These are phyloP conservation scores for Solanum pennellii DNA, from an alignment of 257 asterid genomes.

Conservation along the genomic window DNA sequence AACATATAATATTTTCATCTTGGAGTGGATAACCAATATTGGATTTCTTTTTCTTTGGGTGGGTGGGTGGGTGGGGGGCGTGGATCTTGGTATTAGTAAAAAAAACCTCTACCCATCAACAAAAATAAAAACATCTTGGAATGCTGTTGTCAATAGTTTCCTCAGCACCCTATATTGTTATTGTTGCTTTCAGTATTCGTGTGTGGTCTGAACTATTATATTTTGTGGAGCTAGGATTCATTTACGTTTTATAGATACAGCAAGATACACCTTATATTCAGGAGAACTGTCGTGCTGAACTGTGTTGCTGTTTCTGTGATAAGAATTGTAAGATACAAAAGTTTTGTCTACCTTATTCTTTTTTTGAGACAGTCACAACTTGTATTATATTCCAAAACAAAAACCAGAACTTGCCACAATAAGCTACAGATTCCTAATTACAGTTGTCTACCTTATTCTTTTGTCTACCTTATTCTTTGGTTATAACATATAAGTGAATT, in stretches of 20 bases:
- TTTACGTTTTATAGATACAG: not conserved
- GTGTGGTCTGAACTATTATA: not conserved
- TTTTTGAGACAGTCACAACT: not conserved
- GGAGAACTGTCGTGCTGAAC: not conserved
- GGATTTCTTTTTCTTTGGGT: no score
- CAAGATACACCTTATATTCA: not conserved
- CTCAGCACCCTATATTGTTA: not conserved
- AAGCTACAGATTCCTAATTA: no score
- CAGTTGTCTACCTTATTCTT: not conserved
- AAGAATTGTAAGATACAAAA: not conserved
- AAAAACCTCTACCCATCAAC: not conserved
- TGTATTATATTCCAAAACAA: no score
- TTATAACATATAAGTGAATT: constrained; percentile 12
- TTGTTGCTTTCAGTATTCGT: not conserved
- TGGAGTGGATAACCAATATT: not conserved
- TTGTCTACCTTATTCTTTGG: not conserved
- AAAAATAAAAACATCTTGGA: not conserved
- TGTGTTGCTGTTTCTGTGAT: not conserved
- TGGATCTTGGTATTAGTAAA: not conserved
- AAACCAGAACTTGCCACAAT: no score
- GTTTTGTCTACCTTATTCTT: not conserved
- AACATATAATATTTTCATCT: not conserved
- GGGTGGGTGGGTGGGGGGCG: not conserved
- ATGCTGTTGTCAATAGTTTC: not conserved
- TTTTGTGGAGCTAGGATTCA: not conserved